phyloP scores from a whole-genome alignment of 768 basidiomycete species.

The Russula sp. region DNA sequence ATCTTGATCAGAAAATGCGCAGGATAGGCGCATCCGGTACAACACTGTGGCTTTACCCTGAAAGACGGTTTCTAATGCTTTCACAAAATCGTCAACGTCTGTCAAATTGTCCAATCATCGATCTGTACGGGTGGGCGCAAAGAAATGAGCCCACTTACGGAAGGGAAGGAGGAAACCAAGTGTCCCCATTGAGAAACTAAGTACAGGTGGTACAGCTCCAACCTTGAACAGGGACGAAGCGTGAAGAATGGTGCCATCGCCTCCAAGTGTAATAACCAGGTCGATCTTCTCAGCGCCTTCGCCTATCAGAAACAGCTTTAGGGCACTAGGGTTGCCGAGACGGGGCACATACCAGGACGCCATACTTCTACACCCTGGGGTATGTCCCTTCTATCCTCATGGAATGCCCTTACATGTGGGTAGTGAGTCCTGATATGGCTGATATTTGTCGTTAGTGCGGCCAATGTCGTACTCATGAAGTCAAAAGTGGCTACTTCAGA shows the following conservation, averaged over 20 bases:
- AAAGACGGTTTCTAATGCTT: slow-evolving; percentile 75
- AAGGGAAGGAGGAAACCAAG: slow-evolving; percentile 92
- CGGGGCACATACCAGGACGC: slow-evolving; percentile 46
- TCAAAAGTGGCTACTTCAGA: slow-evolving; percentile 45
- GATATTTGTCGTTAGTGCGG: slow-evolving; percentile 4
- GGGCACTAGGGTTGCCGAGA: not conserved
- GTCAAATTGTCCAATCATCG: not conserved
- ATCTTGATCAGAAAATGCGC: slow-evolving; percentile 63
- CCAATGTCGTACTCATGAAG: not conserved
- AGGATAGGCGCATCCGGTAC: slow-evolving; percentile 86
- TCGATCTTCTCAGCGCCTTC: slow-evolving; percentile 63
- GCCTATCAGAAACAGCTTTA: slow-evolving; percentile 20
- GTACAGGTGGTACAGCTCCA: slow-evolving; percentile 86
- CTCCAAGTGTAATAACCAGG: slow-evolving; percentile 85
- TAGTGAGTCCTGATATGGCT: slow-evolving; percentile 31
- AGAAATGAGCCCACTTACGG: slow-evolving; percentile 49
- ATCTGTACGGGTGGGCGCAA: not conserved
- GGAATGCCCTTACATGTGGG: slow-evolving; percentile 31
- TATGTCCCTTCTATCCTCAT: slow-evolving; percentile 44
- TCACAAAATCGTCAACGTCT: slow-evolving; percentile 88
- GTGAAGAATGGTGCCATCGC: slow-evolving; percentile 92
- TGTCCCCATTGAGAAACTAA: slow-evolving; percentile 91
- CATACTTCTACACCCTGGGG: slow-evolving; percentile 44
- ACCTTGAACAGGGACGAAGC: slow-evolving; percentile 86
- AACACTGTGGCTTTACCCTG: slow-evolving; percentile 75